Base-by-base conservation (phyloP, 371 early-diverging fungal species). In the Phascolomyces articulosus region DNA sequence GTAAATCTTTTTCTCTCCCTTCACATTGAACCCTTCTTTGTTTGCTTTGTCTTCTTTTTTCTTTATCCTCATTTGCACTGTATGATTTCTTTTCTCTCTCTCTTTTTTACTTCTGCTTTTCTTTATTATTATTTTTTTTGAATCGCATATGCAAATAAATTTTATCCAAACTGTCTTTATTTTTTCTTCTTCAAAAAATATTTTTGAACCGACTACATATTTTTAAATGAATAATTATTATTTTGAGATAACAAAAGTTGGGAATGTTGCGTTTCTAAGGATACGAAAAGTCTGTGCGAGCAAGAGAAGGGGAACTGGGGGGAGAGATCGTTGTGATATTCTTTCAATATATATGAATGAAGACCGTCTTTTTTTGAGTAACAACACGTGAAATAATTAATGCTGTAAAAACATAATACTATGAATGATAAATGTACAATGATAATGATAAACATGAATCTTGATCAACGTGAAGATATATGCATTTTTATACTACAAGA, bases 71-170 rank as follows among this genome's bases (percentile, higher is more conserved):
- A 47, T 18, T 51, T 51, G 24, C 51, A 2, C 51, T 51, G 51
- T 51, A 51, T 51, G 51, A 51, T 51, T 51, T 24, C 23, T 51
- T 51, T 51, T 24, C 6, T 51, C 9, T 51, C 51, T 51, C n/a
- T n/a, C n/a, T n/a, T n/a, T 51, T 51, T n/a, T n/a, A 10, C 4
- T 51, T 24, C 51, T 51, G 23, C 23, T 24, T 23, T 20, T 51
- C 23, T 11, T 9, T 34, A 9, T 11, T 34, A 11, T 11, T 34
- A 9, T 34, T 34, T 11, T 34, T 51, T 51, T 51, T 4, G 23
- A 51, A 23, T 23, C 6, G 51, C 51, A 51, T 51, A 51, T 51
- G 51, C 51, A 51, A 51, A 51, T 51, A 51, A 51, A 51, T 51
- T 24, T 26, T 11, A 10, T 51, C 6, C 16, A 44, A 38, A 6